Percentiles rank a stretch among this genome's conserved stretches.
phyloP scores from a whole-genome alignment of 202 grass and related monocot genomes.

The Dendrocalamus latiflorus region DNA sequence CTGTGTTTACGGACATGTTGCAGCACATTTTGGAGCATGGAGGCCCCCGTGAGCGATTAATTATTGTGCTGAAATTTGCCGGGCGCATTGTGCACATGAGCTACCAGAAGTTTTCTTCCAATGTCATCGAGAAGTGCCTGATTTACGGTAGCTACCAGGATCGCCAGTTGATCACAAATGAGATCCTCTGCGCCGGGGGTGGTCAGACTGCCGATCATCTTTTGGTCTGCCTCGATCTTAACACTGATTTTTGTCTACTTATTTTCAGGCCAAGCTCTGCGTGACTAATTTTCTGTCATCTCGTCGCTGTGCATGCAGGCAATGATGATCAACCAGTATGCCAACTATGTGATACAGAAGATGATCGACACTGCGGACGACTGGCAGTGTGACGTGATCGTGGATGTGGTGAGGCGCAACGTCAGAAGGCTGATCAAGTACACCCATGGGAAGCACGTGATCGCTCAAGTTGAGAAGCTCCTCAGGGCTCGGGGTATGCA shows the following conservation, averaged over 20 bases:
- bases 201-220: no score
- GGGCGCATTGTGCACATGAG: conserved; percentile 48
- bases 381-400: conserved; percentile 27
- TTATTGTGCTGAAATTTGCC: conserved; percentile 25
- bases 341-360: no score
- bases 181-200: no score
- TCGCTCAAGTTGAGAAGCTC: conserved; percentile 25
- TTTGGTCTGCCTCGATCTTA: no score
- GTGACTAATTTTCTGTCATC: no score
- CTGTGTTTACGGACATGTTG: neutral
- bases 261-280: no score
- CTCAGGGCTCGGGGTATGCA: conserved; percentile 19
- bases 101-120: conserved; percentile 42
- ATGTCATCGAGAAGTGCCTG: conserved; percentile 61
- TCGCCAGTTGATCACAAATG: conserved; percentile 24
- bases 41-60: conserved; percentile 10
- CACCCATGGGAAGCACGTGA: conserved; percentile 29
- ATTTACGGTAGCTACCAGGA: conserved; percentile 30
- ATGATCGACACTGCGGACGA: no score
- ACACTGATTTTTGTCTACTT: no score
- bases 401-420: conserved; percentile 33
- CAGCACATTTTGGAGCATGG: conserved; percentile 52
- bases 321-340: no score
- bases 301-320: neutral
- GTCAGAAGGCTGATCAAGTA: conserved; percentile 8